Base-by-base conservation (phyloP, 2,329 filamentous ascomycete genomes). In the Aspergillus texensis region DNA sequence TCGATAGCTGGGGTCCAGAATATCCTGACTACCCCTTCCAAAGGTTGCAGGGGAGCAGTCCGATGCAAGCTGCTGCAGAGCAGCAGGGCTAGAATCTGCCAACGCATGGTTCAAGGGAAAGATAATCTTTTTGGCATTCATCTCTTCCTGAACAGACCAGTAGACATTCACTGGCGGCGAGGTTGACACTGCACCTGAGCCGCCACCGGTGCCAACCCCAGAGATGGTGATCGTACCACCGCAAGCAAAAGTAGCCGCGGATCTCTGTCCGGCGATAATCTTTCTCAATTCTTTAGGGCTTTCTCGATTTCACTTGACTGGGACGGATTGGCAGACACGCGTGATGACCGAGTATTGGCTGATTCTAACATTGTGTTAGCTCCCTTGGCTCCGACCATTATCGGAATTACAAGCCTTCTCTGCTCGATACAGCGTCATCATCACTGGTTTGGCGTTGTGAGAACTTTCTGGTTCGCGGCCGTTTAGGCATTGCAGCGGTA, bases 21-120 rank as follows among this genome's bases (percentile, higher is more conserved):
- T 77, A 61, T 86, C 79, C 62, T 83, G 39, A 2, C 77, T 75
- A 0, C 76, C 76, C 6, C 68, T 65, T 0, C 85, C 85, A 67
- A 86, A 86, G 1, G 79, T 82, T 0, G 85, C 86, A 0, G 83
- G 82, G 46, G 70, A 62, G 62, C 77, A 80, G 30, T 77, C 74
- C 1, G 65, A 48, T 0, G 79, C 65, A 0, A 83, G 67, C 5
- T 67, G 61, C 1, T 66, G 58, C 19, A 65, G 56, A 0, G 24
- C 26, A n/a, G 57, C 26, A 2, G 32, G 2, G 28, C 46, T 57
- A 16, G 57, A 58, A n/a, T 57, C 59, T 19, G 45, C 11, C 2
- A 10, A 50, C 8, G 36, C 14, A 11, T 41, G 26, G 10, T 53
- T 19, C 11, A 61, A 14, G 1, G 62, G 66, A 5, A 67, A 46